Evolutionary conservation across 257 asterid genomes (phyloP), one percentile per base, ranked within the genome.

Genomic region (Lavandula angustifolia): DNA sequence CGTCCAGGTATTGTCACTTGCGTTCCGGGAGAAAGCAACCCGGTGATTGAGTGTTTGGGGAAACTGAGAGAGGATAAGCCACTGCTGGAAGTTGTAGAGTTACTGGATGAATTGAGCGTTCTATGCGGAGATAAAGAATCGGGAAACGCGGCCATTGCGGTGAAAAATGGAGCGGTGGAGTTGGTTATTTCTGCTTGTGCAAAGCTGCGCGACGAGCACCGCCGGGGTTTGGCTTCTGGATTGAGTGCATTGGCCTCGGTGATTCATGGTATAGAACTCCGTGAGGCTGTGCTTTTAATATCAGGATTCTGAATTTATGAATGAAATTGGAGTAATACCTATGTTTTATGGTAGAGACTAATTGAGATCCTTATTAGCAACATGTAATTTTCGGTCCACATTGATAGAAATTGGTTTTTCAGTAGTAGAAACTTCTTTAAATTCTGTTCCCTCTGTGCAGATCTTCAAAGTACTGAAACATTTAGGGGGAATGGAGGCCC

Each of bases 1-100:
- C 71, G 60, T 64, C 22, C 68, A 90, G 97, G 97, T 62, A 87
- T 92, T 22, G 85, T 85, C 71, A 84, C 86, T 17, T 82, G 89
- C 81, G 67, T 77, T 17, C 96, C 95, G 44, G 98, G 97, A 7
- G 85, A 87, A 78, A 80, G 79, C 65, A 83, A 84, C 73, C 97
- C 96, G 32, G 92, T 87, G 43, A 71, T 94, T 16, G 89, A 82
- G 29, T 76, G 87, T 66, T 78, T 94, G 76, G 84, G 72, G 55
- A 78, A 81, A 68, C 64, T 94, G 77, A 85, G 67, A 53, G 81
- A 74, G 66, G 86, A 65, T 41, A 68, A 58, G 43, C 61, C 62
- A 4, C 50, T 60, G 17, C 57, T 76, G 32, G 83, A 70, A 61
- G 51, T 75, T 31, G 71, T 68, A 8, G 81, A 69, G 9, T 61